These are phyloP conservation scores for Guillardia theta DNA, from an alignment of 78 protist species.

Conservation along the genomic window DNA sequence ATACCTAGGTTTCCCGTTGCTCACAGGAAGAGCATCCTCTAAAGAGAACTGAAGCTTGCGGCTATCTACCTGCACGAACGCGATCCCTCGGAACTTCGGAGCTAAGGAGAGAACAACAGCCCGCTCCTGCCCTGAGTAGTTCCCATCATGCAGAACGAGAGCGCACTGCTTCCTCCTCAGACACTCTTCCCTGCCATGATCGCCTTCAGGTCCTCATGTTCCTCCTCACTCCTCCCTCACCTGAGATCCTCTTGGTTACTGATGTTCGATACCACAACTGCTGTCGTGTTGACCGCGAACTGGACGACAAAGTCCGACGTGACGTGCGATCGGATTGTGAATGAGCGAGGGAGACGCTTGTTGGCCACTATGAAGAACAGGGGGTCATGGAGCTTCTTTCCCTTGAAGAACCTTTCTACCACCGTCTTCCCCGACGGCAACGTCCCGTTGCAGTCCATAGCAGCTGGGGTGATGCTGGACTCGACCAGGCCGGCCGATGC, in stretches of 20 bases:
- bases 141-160: not conserved
- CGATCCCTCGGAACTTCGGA: not conserved
- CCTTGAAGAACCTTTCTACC: not conserved
- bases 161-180: not conserved
- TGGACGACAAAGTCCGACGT: not conserved
- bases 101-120: not conserved
- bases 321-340: not conserved
- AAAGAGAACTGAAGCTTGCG: not conserved
- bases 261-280: not conserved
- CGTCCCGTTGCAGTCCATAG: not conserved
- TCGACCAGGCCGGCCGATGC: not conserved
- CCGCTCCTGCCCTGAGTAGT: not conserved
- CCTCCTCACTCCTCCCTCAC: not conserved
- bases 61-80: not conserved
- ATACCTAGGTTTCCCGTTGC: too few relatives aligned
- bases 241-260: not conserved
- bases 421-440: not conserved
- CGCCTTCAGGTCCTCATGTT: not conserved
- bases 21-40: not conserved
- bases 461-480: not conserved
- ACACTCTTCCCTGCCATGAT: not conserved
- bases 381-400: not conserved
- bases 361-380: not conserved
- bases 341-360: not conserved
- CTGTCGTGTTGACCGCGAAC: not conserved